Evolutionary conservation across 768 basidiomycete species (phyloP).

Genomic region (Agrocybe chaxingu): DNA sequence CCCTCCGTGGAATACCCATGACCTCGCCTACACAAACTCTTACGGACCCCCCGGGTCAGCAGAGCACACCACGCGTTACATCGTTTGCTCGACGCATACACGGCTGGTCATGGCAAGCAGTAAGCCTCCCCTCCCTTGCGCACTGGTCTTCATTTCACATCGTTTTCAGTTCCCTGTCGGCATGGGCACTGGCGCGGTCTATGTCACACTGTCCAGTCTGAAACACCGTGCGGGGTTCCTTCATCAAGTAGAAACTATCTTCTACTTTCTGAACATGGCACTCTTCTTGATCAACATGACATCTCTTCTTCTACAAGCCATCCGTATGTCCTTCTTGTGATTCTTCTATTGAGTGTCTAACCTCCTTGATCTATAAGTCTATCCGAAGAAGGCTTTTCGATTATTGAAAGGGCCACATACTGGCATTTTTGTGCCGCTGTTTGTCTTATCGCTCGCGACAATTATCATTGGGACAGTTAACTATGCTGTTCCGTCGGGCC

Average conservation of each 20-base stretch:
- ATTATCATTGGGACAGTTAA: conserved; percentile 47
- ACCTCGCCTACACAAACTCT: neutral
- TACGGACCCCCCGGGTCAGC: neutral
- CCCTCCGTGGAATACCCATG: neutral
- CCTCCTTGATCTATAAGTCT: conserved; percentile 26
- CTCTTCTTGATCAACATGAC: conserved; percentile 40
- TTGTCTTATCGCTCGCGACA: conserved; percentile 44
- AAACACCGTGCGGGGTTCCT: conserved; percentile 29
- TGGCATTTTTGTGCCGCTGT: conserved; percentile 39
- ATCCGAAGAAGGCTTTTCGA: conserved; percentile 38
- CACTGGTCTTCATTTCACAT: neutral
- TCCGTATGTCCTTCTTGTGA: conserved; percentile 25
- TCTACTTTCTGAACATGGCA: conserved; percentile 44
- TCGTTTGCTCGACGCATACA: conserved; percentile 40
- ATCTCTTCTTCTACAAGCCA: conserved; percentile 39
- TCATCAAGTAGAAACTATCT: conserved; percentile 36
- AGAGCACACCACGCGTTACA: conserved; percentile 21
- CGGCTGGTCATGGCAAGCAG: conserved; percentile 50
- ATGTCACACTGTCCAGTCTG: conserved; percentile 41
- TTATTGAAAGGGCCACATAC: conserved; percentile 42
- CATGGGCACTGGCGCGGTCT: conserved; percentile 49
- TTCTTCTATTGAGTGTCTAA: neutral
- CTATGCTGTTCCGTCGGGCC: conserved; percentile 37
- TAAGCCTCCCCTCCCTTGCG: conserved; percentile 19
- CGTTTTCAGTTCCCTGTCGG: conserved; percentile 42